Evolutionary conservation across 1,284 basidiomycete genomes (phyloP), one percentile per base, ranked within the genome.

Genomic region (Tilletia indica): DNA sequence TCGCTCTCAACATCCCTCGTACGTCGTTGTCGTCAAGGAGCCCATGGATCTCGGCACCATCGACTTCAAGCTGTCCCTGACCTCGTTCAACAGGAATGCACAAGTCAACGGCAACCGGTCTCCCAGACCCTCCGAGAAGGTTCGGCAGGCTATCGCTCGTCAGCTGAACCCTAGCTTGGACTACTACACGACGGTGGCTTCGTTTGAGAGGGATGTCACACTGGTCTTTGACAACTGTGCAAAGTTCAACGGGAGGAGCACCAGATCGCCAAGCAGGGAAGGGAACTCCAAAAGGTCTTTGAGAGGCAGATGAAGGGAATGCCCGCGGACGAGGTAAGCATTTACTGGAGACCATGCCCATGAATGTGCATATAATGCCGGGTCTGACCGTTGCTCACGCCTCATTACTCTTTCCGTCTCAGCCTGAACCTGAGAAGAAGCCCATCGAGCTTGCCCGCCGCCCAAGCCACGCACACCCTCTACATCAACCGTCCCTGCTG

Each of bases 41-140:
- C 97, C 97, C 0, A 97, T 97, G 93, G 97, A 99, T 84, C 89
- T 99, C 68, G 88, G 90, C n/a, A 97, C 95, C 31, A 89, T 98
- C 74, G 96, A 98, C 85, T 89, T 89, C 79, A 97, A 97, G 86
- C 77, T 83, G 11, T 77, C 81, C 8, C 71, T 83, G 31, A 82
- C 82, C 42, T 76, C 82, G 2, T 64, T 38, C 36, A 64, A 34
- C 6, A 34, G 61, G 38, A 39, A 8, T 39, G 61, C 36, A 19
- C 61, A 64, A 36, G 74, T 74, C 39, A 75, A 75, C 2, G 70
- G 76, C 58, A 79, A 80, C 61, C 75, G 75, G 34, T 74, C 76
- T 48, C 74, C 73, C 1, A 77, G 76, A 67, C 77, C 77, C 2
- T 72, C 77, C 1, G 82, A 83, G 63, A 83, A 83, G 38, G 61